Percentiles rank a stretch among this genome's conserved stretches.
phyloP scores from a whole-genome alignment of 129 eudicot species.

The Flaveria linearis region DNA sequence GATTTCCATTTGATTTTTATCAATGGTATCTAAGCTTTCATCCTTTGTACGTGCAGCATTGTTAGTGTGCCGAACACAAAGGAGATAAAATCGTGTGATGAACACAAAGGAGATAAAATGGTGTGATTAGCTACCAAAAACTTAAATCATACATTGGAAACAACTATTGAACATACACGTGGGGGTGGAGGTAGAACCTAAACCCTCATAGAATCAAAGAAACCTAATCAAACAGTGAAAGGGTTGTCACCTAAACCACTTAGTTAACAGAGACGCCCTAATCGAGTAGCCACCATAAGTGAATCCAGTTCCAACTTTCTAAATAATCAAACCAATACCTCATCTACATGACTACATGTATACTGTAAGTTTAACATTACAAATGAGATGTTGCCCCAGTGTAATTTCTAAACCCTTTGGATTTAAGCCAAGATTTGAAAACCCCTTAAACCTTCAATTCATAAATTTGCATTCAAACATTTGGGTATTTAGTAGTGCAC shows the following conservation, averaged over 20 bases:
- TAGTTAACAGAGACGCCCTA: not conserved
- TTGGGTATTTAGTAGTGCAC: not conserved
- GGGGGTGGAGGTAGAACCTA: too few relatives aligned
- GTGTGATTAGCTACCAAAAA: too few relatives aligned
- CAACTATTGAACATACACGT: too few relatives aligned
- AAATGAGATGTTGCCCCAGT: too few relatives aligned
- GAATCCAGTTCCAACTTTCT: not conserved
- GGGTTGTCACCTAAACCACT: too few relatives aligned
- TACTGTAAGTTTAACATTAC: not conserved
- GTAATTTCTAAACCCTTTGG: too few relatives aligned
- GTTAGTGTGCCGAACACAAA: not conserved
- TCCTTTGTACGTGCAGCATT: not conserved
- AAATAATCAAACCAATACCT: not conserved
- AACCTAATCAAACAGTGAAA: not conserved
- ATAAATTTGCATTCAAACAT: not conserved
- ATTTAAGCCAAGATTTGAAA: not conserved
- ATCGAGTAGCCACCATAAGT: not conserved
- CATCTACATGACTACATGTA: too few relatives aligned
- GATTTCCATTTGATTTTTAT: not conserved
- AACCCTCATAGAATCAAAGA: not conserved
- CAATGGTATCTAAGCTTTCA: not conserved
- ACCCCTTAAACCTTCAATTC: not conserved
- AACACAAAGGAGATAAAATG: not conserved
- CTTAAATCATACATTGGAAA: too few relatives aligned
- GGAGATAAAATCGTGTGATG: not conserved